Base-by-base conservation (phyloP, 495 filamentous ascomycete genomes). In the Penicillium pulvis region DNA sequence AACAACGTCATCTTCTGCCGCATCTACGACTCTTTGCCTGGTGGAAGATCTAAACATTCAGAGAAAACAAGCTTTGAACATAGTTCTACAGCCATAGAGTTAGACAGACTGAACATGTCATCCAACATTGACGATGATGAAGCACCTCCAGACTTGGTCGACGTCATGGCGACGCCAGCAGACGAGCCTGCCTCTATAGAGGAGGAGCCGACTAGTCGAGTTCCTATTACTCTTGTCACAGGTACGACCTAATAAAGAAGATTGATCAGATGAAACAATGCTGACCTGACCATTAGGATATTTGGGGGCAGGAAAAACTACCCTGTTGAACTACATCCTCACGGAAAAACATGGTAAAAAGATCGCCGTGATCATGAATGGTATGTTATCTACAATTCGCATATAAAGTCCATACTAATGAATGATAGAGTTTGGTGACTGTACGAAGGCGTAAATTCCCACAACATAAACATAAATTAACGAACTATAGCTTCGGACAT, bases 321-420 rank as follows among this genome's bases (percentile, higher is more conserved):
- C 95, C 0, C 77, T 98, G 7, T 78, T 98, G 46, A 98, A 98
- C 67, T 95, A 98, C 71, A 97, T 98, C 44, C 79, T 98, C 36
- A 92, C 85, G 20, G 92, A 92, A 59, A 86, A 91, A 53, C 94
- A 98, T 82, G 93, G 93, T 67, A 98, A 97, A 80, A 94, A 88
- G 70, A 92, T 98, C 70, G 94, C 94, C 10, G 94, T 98, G 26
- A 98, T 98, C 57, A 84, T 98, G 76, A 98, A 98, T 72, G 93
- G 91, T 85, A 69, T 60, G 77, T 79, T 59, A 43, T 20, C 14
- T 14, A 48, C 20, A 31, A 36, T 52, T 12, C 39, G 26, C 45
- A 30, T 20, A n/a, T 55, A 17, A 53, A 56, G 54, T 53, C 7
- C 4, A 42, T 44, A 51, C 61, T 67, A 62, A 74, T 28, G 19